These are phyloP conservation scores for Halteria grandinella DNA, from an alignment of 73 alveolate species.

Conservation along the genomic window DNA sequence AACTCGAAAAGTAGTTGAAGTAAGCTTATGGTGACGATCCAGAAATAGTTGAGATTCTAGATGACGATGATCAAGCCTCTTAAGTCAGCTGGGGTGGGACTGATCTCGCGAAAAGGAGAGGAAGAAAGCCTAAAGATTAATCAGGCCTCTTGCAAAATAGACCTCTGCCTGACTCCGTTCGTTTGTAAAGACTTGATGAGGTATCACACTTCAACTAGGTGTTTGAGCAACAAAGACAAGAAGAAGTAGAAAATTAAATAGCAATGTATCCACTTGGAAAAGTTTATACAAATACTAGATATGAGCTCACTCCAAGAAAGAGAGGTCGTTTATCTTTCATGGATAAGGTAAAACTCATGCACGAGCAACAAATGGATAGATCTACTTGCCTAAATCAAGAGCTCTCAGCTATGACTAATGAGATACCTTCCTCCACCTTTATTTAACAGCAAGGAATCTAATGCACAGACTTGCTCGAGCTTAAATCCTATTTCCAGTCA, in stretches of 20 bases:
- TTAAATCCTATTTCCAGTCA: neutral
- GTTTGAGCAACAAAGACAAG: neutral
- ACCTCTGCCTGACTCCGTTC: no score
- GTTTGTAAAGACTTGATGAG: conserved; percentile 22
- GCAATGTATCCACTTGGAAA: no score
- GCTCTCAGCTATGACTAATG: neutral
- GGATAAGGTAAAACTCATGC: neutral
- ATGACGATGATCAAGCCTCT: no score
- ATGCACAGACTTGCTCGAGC: neutral
- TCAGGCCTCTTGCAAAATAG: no score
- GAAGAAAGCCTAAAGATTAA: no score
- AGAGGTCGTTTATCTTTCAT: conserved; percentile 8
- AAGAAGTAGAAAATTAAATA: neutral
- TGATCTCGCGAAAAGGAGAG: no score
- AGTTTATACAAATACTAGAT: no score
- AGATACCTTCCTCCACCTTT: conserved; percentile 2
- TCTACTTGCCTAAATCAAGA: conserved; percentile 6
- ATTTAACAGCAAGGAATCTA: neutral
- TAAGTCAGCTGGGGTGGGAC: no score
- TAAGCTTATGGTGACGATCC: no score
- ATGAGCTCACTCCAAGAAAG: no score
- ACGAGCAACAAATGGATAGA: conserved; percentile 3
- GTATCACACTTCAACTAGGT: conserved; percentile 13
- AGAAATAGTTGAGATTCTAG: no score
- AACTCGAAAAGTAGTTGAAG: no score